These are phyloP conservation scores for Malassezia caprae DNA, from an alignment of 1,284 basidiomycete species.

Conservation along the genomic window DNA sequence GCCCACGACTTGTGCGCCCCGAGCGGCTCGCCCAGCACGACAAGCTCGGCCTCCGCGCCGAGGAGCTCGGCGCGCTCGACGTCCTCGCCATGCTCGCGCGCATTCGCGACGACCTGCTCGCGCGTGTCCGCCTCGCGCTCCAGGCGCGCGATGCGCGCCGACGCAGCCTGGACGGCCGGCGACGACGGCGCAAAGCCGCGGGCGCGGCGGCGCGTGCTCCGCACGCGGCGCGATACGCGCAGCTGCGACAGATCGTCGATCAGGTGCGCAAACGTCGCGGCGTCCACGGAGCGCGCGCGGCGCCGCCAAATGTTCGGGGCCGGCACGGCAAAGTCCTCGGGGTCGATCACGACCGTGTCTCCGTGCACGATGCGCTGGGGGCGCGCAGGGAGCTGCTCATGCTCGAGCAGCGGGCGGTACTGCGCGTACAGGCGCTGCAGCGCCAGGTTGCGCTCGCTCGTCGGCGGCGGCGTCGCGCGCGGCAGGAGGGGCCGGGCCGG, in stretches of 20 bases:
- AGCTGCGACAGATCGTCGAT: conserved; percentile 7
- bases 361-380: conserved; percentile 1
- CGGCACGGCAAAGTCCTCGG: neutral
- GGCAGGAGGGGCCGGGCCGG: neutral
- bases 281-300: conserved; percentile 9
- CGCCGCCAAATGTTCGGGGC: conserved; percentile 11
- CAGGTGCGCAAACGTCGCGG: conserved; percentile 8
- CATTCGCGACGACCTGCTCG: conserved; percentile 36
- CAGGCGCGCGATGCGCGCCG: conserved; percentile 5
- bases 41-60: conserved; percentile 43
- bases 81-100: conserved; percentile 41
- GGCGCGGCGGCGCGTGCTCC: neutral
- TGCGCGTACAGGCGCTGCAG: conserved; percentile 16
- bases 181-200: conserved; percentile 9
- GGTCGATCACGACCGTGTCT: conserved; percentile 1
- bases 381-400: conserved; percentile 14
- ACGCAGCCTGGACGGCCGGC: conserved; percentile 5
- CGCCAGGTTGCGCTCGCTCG: conserved; percentile 9
- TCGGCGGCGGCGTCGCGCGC: conserved; percentile 14
- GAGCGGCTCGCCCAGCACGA: conserved; percentile 42
- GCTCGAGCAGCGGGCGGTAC: conserved; percentile 17
- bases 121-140: conserved; percentile 23
- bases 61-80: conserved; percentile 34
- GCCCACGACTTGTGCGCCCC: conserved; percentile 37
- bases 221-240: conserved; percentile 1